phyloP scores from a whole-genome alignment of 768 basidiomycete genomes.

The Dendrothele bispora region DNA sequence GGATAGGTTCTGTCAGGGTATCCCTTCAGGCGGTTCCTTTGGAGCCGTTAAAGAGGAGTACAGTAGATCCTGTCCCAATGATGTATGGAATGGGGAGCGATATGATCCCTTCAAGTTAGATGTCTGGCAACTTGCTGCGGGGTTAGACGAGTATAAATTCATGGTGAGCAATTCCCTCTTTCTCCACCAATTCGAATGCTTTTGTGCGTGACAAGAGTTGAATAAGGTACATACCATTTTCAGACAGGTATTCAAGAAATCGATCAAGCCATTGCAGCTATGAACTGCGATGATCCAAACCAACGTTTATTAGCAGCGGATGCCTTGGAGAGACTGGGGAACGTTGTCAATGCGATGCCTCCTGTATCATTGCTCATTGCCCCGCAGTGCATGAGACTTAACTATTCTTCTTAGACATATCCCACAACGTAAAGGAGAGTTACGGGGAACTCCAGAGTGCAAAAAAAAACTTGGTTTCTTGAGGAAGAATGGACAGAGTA shows the following conservation, averaged over 20 bases:
- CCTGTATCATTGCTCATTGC: not conserved
- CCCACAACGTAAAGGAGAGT: too few species aligned
- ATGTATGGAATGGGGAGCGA: slow-evolving; percentile 16
- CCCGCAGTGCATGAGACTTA: too few species aligned
- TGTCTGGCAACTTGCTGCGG: slow-evolving; percentile 27
- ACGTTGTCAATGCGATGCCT: not conserved
- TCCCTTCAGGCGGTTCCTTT: slow-evolving; percentile 21
- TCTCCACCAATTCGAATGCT: too few species aligned
- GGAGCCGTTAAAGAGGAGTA: slow-evolving; percentile 16
- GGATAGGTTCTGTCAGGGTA: slow-evolving; percentile 14
- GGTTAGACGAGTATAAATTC: slow-evolving; percentile 16
- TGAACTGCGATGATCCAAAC: slow-evolving; percentile 2
- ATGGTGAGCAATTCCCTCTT: slow-evolving; percentile 14
- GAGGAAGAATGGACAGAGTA: too few species aligned
- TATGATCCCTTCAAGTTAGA: slow-evolving; percentile 29
- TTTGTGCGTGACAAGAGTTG: too few species aligned
- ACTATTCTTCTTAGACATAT: too few species aligned
- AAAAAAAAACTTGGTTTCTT: too few species aligned
- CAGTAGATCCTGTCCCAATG: slow-evolving; percentile 19
- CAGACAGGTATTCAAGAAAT: slow-evolving; percentile 16
- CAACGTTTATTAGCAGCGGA: not conserved
- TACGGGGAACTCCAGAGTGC: too few species aligned
- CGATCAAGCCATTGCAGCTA: slow-evolving; percentile 11
- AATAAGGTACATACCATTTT: not conserved
- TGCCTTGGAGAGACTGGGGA: not conserved